Evolutionary conservation across 768 basidiomycete genomes (phyloP), one percentile per base, ranked within the genome.

Genomic region (Boletus rex-veris): DNA sequence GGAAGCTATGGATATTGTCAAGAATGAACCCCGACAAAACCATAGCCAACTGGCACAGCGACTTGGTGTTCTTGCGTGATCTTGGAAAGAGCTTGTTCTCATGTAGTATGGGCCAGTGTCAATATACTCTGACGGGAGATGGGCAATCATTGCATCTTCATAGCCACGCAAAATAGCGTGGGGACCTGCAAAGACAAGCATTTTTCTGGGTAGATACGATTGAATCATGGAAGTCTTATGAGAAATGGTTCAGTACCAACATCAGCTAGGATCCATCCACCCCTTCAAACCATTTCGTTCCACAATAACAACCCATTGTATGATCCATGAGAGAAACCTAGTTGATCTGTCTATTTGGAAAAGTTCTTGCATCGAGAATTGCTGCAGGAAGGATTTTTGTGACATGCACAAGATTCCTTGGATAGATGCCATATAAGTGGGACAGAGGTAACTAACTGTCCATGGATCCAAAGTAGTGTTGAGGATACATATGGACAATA

Each of bases 181-280:
- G 9, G 57, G 57, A n/a, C 53, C 54, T 15, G 57, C 54, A 47
- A 50, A 56, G 19, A 56, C 48, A 33, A 15, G 50, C 30, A 50
- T n/a, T 3, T 47, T 37, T 39, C 53, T 55, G 12, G 2, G 6
- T 12, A 7, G 8, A 21, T 10, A 9, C 7, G 16, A 33, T 48
- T 6, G 30, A 30, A 15, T 30, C 28, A n/a, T 9, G 26, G 16
- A 33, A 33, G 16, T 19, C 3, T 6, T n/a, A 6, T 16, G 19
- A 45, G 12, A 31, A 38, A 21, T 11, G n/a, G 6, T 16, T 14
- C 3, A 18, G 39, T 7, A 39, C 51, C 15, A 1, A 43, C 48
- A 53, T 2, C 4, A 4, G 6, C 0, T 5, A 1, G 0, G 18
- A 0, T 30, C 24, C 14, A 1, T 5, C 21, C 7, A 31, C n/a